Evolutionary conservation across 192 early-diverging fungal genomes (phyloP).

Genomic region (Neocallimastix lanati): DNA sequence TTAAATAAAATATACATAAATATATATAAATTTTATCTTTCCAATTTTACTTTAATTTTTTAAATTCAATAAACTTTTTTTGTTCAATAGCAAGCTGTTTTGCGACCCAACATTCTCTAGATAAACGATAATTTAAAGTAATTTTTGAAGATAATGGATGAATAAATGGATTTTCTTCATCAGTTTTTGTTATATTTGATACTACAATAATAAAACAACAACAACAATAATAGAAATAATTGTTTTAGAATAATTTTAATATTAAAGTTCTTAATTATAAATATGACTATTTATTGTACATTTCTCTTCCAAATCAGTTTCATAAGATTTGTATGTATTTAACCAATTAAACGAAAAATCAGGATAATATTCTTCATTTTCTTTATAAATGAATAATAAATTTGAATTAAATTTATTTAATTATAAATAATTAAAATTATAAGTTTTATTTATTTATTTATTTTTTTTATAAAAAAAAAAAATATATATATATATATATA

Average conservation of each 20-base stretch:
- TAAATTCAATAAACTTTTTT: neutral
- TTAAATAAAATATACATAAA: too few species aligned
- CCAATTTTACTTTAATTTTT: neutral
- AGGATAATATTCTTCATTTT: neutral
- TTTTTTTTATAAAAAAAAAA: too few species aligned
- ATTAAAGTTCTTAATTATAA: too few species aligned
- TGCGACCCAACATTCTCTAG: neutral
- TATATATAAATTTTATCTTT: too few species aligned
- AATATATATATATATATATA: too few species aligned
- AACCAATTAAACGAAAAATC: neutral
- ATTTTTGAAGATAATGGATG: neutral
- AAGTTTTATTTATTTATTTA: too few species aligned
- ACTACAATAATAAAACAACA: too few species aligned
- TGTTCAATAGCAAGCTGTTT: neutral
- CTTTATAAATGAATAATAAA: neutral
- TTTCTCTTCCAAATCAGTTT: neutral
- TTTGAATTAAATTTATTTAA: too few species aligned
- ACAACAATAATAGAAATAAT: too few species aligned
- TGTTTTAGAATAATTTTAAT: too few species aligned
- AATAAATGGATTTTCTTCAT: neutral
- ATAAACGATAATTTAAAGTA: neutral
- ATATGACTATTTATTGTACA: neutral
- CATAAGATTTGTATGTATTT: neutral
- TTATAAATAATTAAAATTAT: too few species aligned
- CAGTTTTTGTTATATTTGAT: neutral